phyloP scores from a whole-genome alignment of 768 basidiomycete genomes.

The Amanita exitialis region DNA sequence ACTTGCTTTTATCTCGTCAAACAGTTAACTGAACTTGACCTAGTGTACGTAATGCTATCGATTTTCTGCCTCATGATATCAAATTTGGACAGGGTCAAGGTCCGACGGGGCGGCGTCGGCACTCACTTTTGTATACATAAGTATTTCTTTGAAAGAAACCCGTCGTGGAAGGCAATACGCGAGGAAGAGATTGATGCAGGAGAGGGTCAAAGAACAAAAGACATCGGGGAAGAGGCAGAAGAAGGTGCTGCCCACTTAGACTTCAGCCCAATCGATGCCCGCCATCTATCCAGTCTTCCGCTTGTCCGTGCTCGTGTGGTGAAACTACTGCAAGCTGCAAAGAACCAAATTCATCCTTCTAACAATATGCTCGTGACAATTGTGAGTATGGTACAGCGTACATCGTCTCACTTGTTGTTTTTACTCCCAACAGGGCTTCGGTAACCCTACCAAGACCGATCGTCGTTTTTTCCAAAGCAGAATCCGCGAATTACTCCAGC shows the following conservation, averaged over 20 bases:
- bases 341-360: constrained; percentile 60
- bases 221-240: constrained; percentile 22
- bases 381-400: constrained; percentile 29
- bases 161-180: constrained; percentile 68
- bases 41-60: constrained; percentile 42
- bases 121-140: constrained; percentile 74
- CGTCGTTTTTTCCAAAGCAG: constrained; percentile 77
- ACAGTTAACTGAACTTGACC: constrained; percentile 60
- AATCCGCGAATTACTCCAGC: constrained; percentile 61
- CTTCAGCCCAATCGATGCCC: constrained; percentile 70
- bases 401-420: not conserved
- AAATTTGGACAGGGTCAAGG: constrained; percentile 46
- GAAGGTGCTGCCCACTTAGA: constrained; percentile 22
- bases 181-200: constrained; percentile 56
- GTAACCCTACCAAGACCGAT: constrained; percentile 64
- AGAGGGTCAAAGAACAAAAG: constrained; percentile 18
- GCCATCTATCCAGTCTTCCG: constrained; percentile 66
- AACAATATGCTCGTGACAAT: constrained; percentile 71
- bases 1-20: constrained; percentile 82
- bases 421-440: constrained; percentile 49
- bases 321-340: constrained; percentile 61
- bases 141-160: constrained; percentile 70
- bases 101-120: constrained; percentile 67
- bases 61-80: not conserved
- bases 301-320: constrained; percentile 63